Percentiles rank a stretch among this genome's conserved stretches.
phyloP scores from a whole-genome alignment of 805 yeast genomes.

The Kluyveromyces lactis region DNA sequence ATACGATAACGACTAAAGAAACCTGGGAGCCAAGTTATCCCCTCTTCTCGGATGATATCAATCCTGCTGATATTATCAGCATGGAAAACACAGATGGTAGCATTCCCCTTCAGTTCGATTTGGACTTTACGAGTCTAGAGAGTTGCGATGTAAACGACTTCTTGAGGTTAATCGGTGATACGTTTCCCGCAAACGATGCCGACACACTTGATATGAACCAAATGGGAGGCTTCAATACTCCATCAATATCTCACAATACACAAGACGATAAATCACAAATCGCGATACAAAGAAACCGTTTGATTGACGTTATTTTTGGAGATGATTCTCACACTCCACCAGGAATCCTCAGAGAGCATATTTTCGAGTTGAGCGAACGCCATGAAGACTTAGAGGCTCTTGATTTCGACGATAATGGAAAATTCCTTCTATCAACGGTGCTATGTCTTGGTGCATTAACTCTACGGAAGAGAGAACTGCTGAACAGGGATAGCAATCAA shows the following conservation, averaged over 20 bases:
- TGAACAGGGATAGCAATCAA: neutral
- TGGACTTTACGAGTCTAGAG: neutral
- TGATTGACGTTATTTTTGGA: constrained; percentile 1
- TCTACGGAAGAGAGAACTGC: constrained; percentile 5
- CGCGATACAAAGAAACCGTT: neutral
- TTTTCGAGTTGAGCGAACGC: neutral
- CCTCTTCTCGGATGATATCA: neutral
- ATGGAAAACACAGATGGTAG: neutral
- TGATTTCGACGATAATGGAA: constrained; percentile 3
- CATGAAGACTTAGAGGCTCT: neutral
- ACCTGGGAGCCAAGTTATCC: neutral
- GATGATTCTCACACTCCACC: constrained; percentile 1
- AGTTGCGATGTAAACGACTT: constrained; percentile 1
- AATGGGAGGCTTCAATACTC: neutral
- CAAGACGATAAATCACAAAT: neutral
- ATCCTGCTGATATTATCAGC: neutral
- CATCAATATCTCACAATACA: neutral
- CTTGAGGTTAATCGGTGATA: constrained; percentile 1
- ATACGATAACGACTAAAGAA: neutral
- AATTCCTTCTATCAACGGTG: constrained; percentile 4
- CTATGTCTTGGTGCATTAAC: constrained; percentile 7
- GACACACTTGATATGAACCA: neutral
- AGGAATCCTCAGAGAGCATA: neutral
- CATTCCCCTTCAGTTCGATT: neutral
- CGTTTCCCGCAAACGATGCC: neutral